phyloP scores from a whole-genome alignment of 805 yeast genomes.

The Wickerhamiella brachini region DNA sequence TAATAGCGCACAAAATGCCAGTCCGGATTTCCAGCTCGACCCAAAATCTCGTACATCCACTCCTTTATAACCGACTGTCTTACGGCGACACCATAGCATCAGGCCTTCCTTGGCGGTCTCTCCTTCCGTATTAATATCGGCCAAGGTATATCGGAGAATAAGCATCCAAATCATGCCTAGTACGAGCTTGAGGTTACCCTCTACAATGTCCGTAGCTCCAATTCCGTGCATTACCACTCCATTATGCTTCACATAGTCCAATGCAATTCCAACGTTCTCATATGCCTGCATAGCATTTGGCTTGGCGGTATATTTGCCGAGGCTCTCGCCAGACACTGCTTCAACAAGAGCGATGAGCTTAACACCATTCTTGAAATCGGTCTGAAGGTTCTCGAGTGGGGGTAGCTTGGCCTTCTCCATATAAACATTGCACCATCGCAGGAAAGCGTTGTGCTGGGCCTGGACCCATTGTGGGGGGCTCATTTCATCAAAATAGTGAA shows the following conservation, averaged over 20 bases:
- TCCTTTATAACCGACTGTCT: conserved; percentile 27
- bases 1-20: conserved; percentile 36
- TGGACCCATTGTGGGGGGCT: conserved; percentile 25
- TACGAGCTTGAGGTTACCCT: conserved; percentile 85
- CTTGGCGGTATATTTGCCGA: conserved; percentile 22
- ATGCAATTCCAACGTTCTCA: conserved; percentile 27
- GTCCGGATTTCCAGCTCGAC: conserved; percentile 40
- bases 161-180: conserved; percentile 75
- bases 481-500: background rate
- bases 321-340: conserved; percentile 24
- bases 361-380: conserved; percentile 25
- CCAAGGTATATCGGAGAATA: conserved; percentile 27
- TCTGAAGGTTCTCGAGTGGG: conserved; percentile 18
- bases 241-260: conserved; percentile 24
- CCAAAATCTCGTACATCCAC: conserved; percentile 37
- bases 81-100: conserved; percentile 41
- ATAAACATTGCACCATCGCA: conserved; percentile 28
- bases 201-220: conserved; percentile 75
- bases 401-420: conserved; percentile 17
- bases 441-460: conserved; percentile 27
- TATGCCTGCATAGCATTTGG: conserved; percentile 26
- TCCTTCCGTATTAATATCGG: conserved; percentile 28
- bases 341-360: conserved; percentile 26
- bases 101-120: conserved; percentile 31
- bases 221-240: conserved; percentile 26